Base-by-base conservation (phyloP, 176 grass and related monocot genomes). In the Otatea glauca region DNA sequence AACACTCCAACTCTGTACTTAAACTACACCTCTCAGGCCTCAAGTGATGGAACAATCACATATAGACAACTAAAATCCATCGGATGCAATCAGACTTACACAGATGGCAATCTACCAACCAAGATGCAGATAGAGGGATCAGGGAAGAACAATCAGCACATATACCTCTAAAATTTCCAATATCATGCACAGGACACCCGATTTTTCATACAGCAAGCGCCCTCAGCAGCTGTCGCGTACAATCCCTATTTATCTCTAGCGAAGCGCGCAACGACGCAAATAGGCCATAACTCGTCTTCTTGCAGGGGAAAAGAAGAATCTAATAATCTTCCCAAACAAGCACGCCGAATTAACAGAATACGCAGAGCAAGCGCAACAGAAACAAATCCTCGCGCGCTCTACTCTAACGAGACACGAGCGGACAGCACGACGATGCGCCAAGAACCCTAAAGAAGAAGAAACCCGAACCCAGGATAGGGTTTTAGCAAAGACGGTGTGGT, bases 111-210 rank as follows among this genome's bases (percentile, higher is more conserved):
- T 10, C 0, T 4, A 23, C 54, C 20, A 23, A 41, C 37, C 29
- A 54, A 53, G 29, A 50, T 41, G 9, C 27, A 42, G 20, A 53
- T 65, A 60, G 20, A 20, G 25, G 38, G 18, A 37, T 25, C 15
- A 61, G 7, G 39, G 27, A 23, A n/a, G 21, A 68, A 69, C 10
- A 58, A 38, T 68, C 12, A 39, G 12, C 50, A 70, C 5, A 18
- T 4, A 84, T 35, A 77, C 10, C 48, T 76, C 48, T 59, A 11
- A 77, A 84, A 51, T n/a, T 44, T 48, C 55, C 3, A 21, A 51
- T 32, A 71, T 9, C 9, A 13, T 29, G 54, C 38, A 29, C 2
- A 68, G 35, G 17, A 24, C 21, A 42, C 39, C 4, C 17, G 35
- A 23, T 63, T 73, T 35, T 61, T 48, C 38, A 34, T 68, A 50